Base-by-base conservation (phyloP, 805 yeast species). In the Candida montana region DNA sequence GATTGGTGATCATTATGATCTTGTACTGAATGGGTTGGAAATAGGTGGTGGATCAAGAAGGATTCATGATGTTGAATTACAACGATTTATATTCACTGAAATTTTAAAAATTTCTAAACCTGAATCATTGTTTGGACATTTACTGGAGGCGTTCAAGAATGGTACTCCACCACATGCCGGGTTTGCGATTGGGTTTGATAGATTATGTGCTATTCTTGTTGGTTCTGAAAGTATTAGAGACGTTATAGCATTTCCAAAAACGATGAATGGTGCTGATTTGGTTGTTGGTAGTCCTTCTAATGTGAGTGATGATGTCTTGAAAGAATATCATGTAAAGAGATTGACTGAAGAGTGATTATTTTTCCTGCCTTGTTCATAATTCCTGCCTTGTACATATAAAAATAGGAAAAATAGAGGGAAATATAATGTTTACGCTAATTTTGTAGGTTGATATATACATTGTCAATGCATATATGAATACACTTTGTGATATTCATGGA, bases 131-230 rank as follows among this genome's bases (percentile, higher is more conserved):
- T 93, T 93, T 66, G 95, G 96, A 0, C 99, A 93, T 63, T 68
- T 93, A 31, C 67, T 93, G 26, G 67, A 71, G 31, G 96, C 96
- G 0, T 75, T 93, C 41, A 77, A 76, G 19, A 77, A 84, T 65
- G 99, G 99, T 1, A 88, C 98, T 55, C 99, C 99, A 1, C 99
- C 99, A 1, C 99, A 93, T 64, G 96, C 97, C 2, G 99, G 99
- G 0, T 69, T 93, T 30, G 99, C 99, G 0, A 69, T 93, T 28
- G 99, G 99, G 0, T 85, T 93, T 51, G 99, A 93, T 59, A 69
- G 99, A 47, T 67, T 93, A 69, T 81, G 95, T 53, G 93, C 99
- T 0, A 88, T 91, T 91, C 58, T 91, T 26, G 62, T 81, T n/a
- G 93, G 88, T 1, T 70, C 82, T 16, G 55, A 69, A 5, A 85